Evolutionary conservation across 2,329 filamentous ascomycete genomes (phyloP).

Genomic region (Xylaria sp.): DNA sequence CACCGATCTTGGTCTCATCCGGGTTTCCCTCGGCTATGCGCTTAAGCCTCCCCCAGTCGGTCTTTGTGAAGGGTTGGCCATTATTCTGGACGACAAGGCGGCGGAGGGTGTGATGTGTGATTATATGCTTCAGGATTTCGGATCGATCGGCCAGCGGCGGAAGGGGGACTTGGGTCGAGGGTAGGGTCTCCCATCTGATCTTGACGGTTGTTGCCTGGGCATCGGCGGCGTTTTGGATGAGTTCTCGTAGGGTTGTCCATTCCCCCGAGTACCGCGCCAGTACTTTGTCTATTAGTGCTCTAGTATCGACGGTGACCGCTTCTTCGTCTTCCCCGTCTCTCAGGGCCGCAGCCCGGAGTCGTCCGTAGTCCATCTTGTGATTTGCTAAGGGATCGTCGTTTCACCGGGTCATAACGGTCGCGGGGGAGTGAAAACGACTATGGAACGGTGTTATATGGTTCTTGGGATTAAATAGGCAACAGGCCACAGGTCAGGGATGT

Average conservation of each 20-base stretch:
- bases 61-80: conserved; percentile 85
- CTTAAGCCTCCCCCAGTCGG: conserved; percentile 94
- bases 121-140: conserved; percentile 81
- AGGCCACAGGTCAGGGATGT: not conserved
- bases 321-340: conserved; percentile 90
- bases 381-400: conserved; percentile 14
- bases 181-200: conserved; percentile 91
- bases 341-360: conserved; percentile 87
- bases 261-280: conserved; percentile 96
- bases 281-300: conserved; percentile 97
- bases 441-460: conserved; percentile 1
- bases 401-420: conserved; percentile 34
- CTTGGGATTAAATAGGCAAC: conserved; percentile 4
- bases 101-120: conserved; percentile 86
- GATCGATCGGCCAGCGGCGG: conserved; percentile 72
- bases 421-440: not conserved
- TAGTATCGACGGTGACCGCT: conserved; percentile 96
- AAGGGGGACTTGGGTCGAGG: conserved; percentile 82
- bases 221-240: conserved; percentile 98
- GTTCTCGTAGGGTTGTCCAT: conserved; percentile 88
- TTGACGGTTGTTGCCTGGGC: conserved; percentile 89
- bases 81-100: conserved; percentile 94
- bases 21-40: conserved; percentile 99
- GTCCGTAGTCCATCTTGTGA: conserved; percentile 73
- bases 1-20: conserved; percentile 98